phyloP scores from a whole-genome alignment of 768 basidiomycete genomes.

The Pleurotus tuber-regium region DNA sequence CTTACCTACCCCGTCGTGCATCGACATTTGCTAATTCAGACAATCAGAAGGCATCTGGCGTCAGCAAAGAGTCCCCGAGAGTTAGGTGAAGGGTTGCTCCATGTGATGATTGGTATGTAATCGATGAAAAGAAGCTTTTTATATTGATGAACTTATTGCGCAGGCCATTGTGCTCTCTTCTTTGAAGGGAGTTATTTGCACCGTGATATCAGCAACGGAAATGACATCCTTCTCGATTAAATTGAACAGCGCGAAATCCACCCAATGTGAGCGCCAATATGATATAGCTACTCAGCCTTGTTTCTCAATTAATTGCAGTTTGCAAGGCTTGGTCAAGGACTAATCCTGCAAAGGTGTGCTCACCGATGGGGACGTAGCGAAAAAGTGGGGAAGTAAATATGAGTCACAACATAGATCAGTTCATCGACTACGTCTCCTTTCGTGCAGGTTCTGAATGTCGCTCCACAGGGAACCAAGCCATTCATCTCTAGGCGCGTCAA shows the following conservation, averaged over 20 bases:
- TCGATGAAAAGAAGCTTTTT: too few relatives aligned
- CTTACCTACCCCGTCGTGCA: not conserved
- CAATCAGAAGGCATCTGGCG: not conserved
- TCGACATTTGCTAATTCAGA: conserved; percentile 1
- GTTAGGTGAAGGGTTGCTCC: not conserved
- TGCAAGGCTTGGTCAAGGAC: too few relatives aligned
- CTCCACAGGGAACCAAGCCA: conserved; percentile 10
- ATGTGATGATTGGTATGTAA: conserved; percentile 10
- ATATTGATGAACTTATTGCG: too few relatives aligned
- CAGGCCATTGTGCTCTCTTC: conserved; percentile 10
- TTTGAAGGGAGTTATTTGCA: conserved; percentile 4
- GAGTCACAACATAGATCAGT: not conserved
- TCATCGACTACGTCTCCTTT: too few relatives aligned
- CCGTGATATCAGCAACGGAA: conserved; percentile 11
- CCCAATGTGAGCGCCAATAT: not conserved
- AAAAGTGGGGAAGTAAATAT: conserved; percentile 2
- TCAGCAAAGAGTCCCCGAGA: not conserved
- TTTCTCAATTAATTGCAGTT: too few relatives aligned
- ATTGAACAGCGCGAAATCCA: not conserved
- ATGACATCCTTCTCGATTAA: conserved; percentile 2
- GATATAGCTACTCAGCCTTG: too few relatives aligned
- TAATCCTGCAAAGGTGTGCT: conserved; percentile 7
- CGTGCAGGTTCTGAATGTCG: too few relatives aligned
- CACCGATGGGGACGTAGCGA: conserved; percentile 11
- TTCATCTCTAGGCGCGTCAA: conserved; percentile 7